Base-by-base conservation (phyloP, 148 eudicot species). In the Mesembryanthemum crystallinum region DNA sequence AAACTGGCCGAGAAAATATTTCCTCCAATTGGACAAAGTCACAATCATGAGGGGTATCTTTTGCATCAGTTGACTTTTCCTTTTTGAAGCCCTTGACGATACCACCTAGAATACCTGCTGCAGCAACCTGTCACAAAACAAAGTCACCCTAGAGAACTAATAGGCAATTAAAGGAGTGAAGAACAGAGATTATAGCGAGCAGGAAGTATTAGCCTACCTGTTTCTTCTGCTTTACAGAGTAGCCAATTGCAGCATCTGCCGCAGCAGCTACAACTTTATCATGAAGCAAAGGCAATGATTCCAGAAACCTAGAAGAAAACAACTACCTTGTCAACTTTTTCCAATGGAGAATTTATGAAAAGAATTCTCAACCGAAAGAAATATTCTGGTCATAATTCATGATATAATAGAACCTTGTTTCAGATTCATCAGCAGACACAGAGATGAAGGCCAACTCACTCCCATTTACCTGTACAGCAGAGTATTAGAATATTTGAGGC, bases 231-330 rank as follows among this genome's bases (percentile, higher is more conserved):
- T 76, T 79, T 28, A 75, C 61, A 51, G 91, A 84, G 76, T 73
- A 65, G 64, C 68, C 58, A 32, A 90, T 77, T 60, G 90, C 94
- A 35, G 92, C 92, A 66, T 84, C 86, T 39, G 89, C 88, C 28
- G 97, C 94, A 79, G 97, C 88, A 77, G 92, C 94, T 74, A 92
- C 86, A 71, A 87, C 92, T 88, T 90, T 79, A 85, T 92, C 94
- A 78, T 90, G 97, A 83, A 92, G 97, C 76, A 64, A 83, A 63
- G 97, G 94, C 77, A 87, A 81, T 68, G 84, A 84, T 74, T 88
- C 89, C 61, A 82, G 80, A 62, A 83, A 74, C 81, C 97, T 90
- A 78, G 49, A 73, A 52, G 43, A 51, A 54, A 64, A 13, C 25
- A 64, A 33, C 39, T 8, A 18, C 9, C 29, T 59, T 33, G 5